Base-by-base conservation (phyloP, 2,329 filamentous ascomycete species). In the Myriosclerotinia curreyana region DNA sequence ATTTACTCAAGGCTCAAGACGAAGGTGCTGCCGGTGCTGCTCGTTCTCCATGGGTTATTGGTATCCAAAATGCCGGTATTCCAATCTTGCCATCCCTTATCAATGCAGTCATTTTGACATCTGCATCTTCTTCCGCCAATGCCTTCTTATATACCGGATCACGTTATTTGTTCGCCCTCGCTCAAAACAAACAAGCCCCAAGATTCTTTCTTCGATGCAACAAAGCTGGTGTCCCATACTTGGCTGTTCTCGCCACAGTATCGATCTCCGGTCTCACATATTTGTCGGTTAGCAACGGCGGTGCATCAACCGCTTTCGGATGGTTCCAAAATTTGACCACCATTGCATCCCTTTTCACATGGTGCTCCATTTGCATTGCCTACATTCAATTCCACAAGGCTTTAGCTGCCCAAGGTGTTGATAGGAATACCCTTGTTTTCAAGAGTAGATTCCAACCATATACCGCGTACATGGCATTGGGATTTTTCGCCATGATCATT, bases 341-440 rank as follows among this genome's bases (percentile, higher is more conserved):
- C 14, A 88, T 90, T 0, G 90, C 88, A 1, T 87, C 90, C 71
- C 81, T 92, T 17, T 87, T 92, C 76, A 89, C 90, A 73, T 92
- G 88, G 76, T 81, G 81, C 49, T 84, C 86, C 69, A 87, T 91
- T 73, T 86, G 85, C 70, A 81, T 86, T 64, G 88, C 89, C 0
- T 94, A 90, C 75, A 77, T 93, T 64, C 83, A 83, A 65, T 95
- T 91, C 75, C 80, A 88, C 74, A 85, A 86, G 58, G 90, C 90
- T 0, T 81, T 89, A 60, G 78, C 82, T 34, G 87, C 81, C 0
- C 90, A 94, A 72, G 88, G 88, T 0, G 79, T 93, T 38, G 82
- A 85, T 67, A 83, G 89, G 7, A 80, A 86, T 46, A 81, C 80
- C 0, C 77, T 94, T n/a, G 89, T 89, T 0, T 92, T 91, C 77